Evolutionary conservation across 805 yeast species (phyloP).

Genomic region (Sugiyamaella marilandica): DNA sequence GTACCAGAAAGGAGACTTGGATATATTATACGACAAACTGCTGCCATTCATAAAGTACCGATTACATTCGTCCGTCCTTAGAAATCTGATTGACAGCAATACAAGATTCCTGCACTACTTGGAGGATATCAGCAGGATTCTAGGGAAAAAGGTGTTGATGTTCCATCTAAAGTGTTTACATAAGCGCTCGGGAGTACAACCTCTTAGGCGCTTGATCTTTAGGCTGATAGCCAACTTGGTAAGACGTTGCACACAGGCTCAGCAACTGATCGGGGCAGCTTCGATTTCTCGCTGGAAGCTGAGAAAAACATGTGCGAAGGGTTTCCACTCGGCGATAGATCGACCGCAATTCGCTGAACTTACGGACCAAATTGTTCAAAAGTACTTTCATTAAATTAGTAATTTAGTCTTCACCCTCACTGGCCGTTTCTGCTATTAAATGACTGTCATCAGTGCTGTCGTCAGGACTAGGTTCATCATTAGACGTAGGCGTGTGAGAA

Average conservation of each 20-base stretch:
- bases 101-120: not conserved
- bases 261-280: not conserved
- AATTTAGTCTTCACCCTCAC: conserved; percentile 1
- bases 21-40: not conserved
- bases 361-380: no score
- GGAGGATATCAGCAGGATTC: not conserved
- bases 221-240: not conserved
- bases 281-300: not conserved
- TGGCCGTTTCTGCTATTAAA: conserved; percentile 1
- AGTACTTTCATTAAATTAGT: not conserved
- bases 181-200: not conserved
- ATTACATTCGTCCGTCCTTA: not conserved
- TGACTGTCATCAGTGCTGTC: conserved; percentile 1
- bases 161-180: not conserved
- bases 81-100: not conserved
- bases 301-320: not conserved
- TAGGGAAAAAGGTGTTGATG: not conserved
- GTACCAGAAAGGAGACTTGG: not conserved
- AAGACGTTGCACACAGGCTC: not conserved
- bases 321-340: not conserved
- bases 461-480: not conserved
- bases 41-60: not conserved
- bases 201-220: not conserved
- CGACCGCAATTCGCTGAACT: no score
- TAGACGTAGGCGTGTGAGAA: not conserved